These are phyloP conservation scores for Chlorella sp. DNA, from an alignment of 139 green algal genomes.

Conservation along the genomic window DNA sequence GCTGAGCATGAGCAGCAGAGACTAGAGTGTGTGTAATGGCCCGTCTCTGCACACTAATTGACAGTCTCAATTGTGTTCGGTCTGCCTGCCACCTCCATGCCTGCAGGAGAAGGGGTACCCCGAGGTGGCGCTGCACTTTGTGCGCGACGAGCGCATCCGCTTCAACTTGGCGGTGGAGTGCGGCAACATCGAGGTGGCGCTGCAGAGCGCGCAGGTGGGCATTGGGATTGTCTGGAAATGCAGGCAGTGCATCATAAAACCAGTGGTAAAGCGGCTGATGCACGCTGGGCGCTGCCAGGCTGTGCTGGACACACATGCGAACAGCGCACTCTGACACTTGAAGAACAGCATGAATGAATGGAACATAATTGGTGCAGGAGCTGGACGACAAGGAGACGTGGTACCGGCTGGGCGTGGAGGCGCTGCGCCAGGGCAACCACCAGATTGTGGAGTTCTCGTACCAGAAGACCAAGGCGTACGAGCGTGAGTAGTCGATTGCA, in stretches of 20 bases:
- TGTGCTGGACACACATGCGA: no score
- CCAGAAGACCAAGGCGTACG: slow-evolving; percentile 99
- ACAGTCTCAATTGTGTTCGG: not conserved
- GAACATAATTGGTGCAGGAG: slow-evolving; percentile 54
- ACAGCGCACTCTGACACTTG: no score
- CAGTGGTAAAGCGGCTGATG: no score
- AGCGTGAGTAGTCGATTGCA: slow-evolving; percentile 56
- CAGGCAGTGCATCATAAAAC: no score
- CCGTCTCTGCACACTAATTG: not conserved
- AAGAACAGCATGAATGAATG: no score
- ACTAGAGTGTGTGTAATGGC: not conserved
- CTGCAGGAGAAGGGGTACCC: slow-evolving; percentile 95
- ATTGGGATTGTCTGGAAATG: no score
- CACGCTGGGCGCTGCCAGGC: no score
- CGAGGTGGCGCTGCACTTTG: slow-evolving; percentile 97
- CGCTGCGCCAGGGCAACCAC: slow-evolving; percentile 92
- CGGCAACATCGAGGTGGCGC: slow-evolving; percentile 98
- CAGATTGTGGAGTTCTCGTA: slow-evolving; percentile 99
- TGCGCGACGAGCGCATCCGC: slow-evolving; percentile 89
- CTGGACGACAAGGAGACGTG: slow-evolving; percentile 98
- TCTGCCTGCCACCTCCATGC: not conserved
- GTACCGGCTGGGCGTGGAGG: slow-evolving; percentile 91
- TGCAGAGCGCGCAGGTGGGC: slow-evolving; percentile 86
- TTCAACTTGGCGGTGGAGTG: slow-evolving; percentile 97
- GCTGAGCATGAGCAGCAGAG: not conserved